phyloP scores from a whole-genome alignment of 345 rosid genomes.

The Aurinia saxatilis region DNA sequence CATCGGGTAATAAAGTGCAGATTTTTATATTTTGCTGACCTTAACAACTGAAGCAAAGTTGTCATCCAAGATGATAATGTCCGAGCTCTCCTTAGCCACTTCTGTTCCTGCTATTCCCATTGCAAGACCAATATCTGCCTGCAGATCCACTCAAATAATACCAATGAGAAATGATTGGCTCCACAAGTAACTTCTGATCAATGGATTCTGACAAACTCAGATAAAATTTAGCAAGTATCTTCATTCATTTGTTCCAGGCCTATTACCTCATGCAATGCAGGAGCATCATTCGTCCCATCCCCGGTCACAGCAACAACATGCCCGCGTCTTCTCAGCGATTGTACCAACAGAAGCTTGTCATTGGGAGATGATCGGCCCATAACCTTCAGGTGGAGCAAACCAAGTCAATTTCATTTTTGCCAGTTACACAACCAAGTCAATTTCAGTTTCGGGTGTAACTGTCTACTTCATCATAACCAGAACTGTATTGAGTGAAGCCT shows the following conservation, averaged over 20 bases:
- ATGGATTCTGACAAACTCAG: not conserved
- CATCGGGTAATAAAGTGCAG: not conserved
- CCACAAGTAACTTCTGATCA: not conserved
- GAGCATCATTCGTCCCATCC: conserved; percentile 93
- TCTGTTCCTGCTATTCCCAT: conserved; percentile 99
- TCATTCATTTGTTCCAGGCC: not conserved
- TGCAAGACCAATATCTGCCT: conserved; percentile 99
- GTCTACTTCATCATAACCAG: too few species aligned
- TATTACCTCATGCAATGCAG: conserved; percentile 81
- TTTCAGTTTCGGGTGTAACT: not conserved
- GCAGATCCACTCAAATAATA: conserved; percentile 17
- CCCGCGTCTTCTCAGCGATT: conserved; percentile 62
- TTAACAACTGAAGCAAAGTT: conserved; percentile 91
- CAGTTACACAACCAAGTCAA: not conserved
- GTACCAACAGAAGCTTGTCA: conserved; percentile 83
- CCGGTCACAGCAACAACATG: conserved; percentile 92
- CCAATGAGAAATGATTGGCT: not conserved
- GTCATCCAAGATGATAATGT: conserved; percentile 91
- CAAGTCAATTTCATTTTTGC: not conserved
- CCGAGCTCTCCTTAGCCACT: conserved; percentile 98
- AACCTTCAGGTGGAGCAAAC: conserved; percentile 41
- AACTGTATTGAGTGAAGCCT: not conserved
- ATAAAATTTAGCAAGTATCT: not conserved
- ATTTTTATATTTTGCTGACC: not conserved
- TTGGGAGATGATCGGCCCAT: conserved; percentile 91